A percentile compares a stretch with the other conserved stretches of the same genome.
Conservation (phyloP, 2,329 filamentous ascomycete genomes). For the Fusarium sacchari region DNA sequence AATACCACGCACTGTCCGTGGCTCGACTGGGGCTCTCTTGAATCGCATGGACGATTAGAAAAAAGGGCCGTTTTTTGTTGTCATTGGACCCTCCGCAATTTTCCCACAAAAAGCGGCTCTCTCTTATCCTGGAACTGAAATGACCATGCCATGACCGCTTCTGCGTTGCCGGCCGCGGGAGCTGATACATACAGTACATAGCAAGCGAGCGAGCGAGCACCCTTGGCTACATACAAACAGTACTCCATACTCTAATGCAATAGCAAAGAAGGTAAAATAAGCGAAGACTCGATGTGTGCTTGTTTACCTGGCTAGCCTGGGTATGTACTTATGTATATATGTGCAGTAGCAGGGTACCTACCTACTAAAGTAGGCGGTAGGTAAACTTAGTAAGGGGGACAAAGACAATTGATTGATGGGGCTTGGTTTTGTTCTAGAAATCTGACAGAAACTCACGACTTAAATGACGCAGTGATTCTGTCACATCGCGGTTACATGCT, state of each 20-base stretch:
- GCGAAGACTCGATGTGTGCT: not conserved
- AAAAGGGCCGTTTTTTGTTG: conserved; percentile 4
- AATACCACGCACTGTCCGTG: conserved; percentile 8
- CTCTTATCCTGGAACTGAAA: conserved; percentile 8
- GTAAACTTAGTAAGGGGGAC: not conserved
- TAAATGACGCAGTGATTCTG: conserved; percentile 25
- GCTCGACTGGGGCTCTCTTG: not conserved
- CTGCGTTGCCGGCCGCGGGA: conserved; percentile 36
- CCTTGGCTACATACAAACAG: not conserved
- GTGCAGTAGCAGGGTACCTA: not conserved
- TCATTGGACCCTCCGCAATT: conserved; percentile 32
- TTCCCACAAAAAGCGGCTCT: conserved; percentile 30
- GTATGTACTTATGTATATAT: not conserved
- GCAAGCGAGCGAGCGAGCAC: not conserved
- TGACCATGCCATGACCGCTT: conserved; percentile 19
- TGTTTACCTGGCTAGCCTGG: not conserved
- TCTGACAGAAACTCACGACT: not conserved
- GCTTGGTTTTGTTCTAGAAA: conserved; percentile 21
- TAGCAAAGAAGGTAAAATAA: not conserved
- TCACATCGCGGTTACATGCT: conserved; percentile 1
- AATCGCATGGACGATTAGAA: conserved; percentile 5
- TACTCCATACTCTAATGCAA: too few relatives aligned
- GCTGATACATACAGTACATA: conserved; percentile 2
- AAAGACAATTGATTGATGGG: not conserved
- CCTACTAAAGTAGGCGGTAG: too few relatives aligned